phyloP scores from a whole-genome alignment of 139 green algal species.

The Spirogloea muscicola region DNA sequence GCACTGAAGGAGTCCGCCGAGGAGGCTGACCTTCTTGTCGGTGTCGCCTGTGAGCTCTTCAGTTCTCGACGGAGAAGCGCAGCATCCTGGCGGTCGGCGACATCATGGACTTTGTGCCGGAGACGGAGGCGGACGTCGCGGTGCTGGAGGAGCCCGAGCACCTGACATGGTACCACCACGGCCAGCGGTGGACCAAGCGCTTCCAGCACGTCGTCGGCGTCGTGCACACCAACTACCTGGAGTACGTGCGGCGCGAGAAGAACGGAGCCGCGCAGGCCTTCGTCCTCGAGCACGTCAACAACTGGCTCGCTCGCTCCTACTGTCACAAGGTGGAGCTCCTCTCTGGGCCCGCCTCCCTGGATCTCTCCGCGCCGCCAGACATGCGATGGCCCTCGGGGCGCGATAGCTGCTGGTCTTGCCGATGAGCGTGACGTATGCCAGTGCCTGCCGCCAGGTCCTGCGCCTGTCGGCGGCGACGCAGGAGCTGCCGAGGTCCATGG shows the following conservation, averaged over 20 bases:
- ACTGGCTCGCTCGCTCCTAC: conserved; percentile 72
- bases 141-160: conserved; percentile 99
- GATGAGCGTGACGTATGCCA: not conserved
- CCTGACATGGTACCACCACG: conserved; percentile 98
- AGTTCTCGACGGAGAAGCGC: conserved; percentile 84
- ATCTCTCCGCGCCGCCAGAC: not conserved
- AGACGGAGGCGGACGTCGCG: conserved; percentile 89
- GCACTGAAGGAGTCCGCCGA: too few species aligned
- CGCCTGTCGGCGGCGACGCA: conserved; percentile 97
- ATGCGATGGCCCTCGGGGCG: not conserved
- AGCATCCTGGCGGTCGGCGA: conserved; percentile 95
- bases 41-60: conserved; percentile 9
- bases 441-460: conserved; percentile 59
- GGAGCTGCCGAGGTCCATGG: conserved; percentile 75
- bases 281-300: conserved; percentile 73
- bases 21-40: too few species aligned
- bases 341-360: not conserved
- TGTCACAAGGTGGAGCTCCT: conserved; percentile 90
- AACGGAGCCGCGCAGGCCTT: conserved; percentile 67
- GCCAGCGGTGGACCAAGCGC: conserved; percentile 91
- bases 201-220: conserved; percentile 95
- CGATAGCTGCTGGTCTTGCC: not conserved
- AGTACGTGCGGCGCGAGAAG: conserved; percentile 85
- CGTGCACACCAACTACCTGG: conserved; percentile 99
- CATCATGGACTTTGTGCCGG: conserved; percentile 87